phyloP scores from a whole-genome alignment of 2,329 filamentous ascomycete genomes.

The Shiraia sp. region DNA sequence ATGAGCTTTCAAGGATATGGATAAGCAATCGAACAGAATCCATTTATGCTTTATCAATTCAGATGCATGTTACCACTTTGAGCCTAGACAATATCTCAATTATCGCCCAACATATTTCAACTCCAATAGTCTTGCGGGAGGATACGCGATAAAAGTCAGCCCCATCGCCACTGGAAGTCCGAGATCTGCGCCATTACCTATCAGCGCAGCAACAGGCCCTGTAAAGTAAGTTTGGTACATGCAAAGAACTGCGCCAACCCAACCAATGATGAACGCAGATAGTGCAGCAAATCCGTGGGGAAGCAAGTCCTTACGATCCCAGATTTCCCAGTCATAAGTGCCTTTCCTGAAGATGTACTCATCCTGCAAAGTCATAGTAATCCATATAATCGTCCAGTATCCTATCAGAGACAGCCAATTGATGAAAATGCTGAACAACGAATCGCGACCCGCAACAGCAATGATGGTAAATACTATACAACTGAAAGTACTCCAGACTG shows the following conservation, averaged over 20 bases:
- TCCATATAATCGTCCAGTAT: conserved; percentile 31
- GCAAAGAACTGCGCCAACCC: conserved; percentile 23
- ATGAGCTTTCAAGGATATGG: neutral
- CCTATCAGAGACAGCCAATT: conserved; percentile 56
- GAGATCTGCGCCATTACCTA: conserved; percentile 56
- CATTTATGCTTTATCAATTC: too few relatives aligned
- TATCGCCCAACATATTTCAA: conserved; percentile 33
- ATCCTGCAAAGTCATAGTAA: conserved; percentile 26
- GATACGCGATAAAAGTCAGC: conserved; percentile 60
- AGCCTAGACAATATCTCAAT: neutral
- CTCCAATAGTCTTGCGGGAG: conserved; percentile 57
- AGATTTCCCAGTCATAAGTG: conserved; percentile 26
- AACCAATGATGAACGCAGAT: conserved; percentile 23
- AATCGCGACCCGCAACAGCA: conserved; percentile 66
- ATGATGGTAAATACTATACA: conserved; percentile 59
- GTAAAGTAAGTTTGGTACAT: conserved; percentile 32
- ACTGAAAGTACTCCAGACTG: conserved; percentile 64
- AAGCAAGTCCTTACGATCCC: conserved; percentile 23
- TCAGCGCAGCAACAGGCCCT: conserved; percentile 21
- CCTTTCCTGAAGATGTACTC: conserved; percentile 25
- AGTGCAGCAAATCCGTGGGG: conserved; percentile 26
- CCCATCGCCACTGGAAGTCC: conserved; percentile 58
- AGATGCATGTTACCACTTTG: neutral
- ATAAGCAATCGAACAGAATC: neutral
- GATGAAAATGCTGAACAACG: conserved; percentile 65